Evolutionary conservation across 2,329 filamentous ascomycete genomes (phyloP), one percentile per base, ranked within the genome.

Genomic region (Pseudocercospora fuligena): DNA sequence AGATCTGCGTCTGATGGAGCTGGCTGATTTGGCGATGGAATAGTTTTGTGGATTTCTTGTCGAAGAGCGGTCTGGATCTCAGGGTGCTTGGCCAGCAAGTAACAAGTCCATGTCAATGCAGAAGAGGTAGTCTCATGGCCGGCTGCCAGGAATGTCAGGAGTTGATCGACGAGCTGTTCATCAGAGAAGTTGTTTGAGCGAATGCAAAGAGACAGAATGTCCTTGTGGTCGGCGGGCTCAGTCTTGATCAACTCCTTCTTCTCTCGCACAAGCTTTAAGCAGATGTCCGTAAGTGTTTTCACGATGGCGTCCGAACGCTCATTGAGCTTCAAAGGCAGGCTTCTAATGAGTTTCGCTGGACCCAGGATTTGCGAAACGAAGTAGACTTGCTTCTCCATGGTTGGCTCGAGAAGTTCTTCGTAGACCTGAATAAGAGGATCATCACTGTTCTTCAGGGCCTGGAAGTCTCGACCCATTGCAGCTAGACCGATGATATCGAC

Each of bases 71-170:
- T 79, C 79, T 95, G 91, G 2, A 91, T 81, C 0, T 88, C 83
- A 0, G 87, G 89, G 72, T 92, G 79, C 21, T 84, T 83, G 72
- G 87, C 87, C n/a, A 95, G 85, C 51, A 90, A 81, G 75, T 93
- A 92, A 7, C 89, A 79, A 2, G 89, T 86, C 90, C 91, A 94
- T n/a, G 89, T 90, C 75, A 95, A 83, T 19, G 91, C 85, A 0
- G 89, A 86, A 0, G 92, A 88, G 0, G 91, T 94, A 0, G 92
- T 94, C 80, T 94, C 91, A 77, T 94, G 92, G 5, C 81, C 85
- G 3, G 85, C 84, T 2, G 85, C 85, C 3, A 88, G 73, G 69
- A 87, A 87, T 0, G 86, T 88, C 27, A 88, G 74, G 1, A 87
- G 78, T 63, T 87, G 85, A 68, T 87, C 84, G 7, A 83, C 82